phyloP scores from a whole-genome alignment of 805 yeast genomes.

The Brettanomyces anomalus region DNA sequence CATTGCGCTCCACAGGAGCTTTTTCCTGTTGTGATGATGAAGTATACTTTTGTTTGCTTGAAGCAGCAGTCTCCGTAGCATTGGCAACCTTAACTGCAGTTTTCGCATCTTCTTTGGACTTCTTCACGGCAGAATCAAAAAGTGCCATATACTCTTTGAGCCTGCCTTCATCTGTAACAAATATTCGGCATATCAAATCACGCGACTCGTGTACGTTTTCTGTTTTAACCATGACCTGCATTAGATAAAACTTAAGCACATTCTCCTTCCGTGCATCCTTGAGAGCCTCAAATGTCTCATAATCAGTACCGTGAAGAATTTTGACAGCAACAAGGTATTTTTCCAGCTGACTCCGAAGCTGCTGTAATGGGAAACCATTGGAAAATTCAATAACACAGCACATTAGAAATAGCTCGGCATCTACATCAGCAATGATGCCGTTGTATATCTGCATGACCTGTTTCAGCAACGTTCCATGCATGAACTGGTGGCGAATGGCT shows the following conservation, averaged over 20 bases:
- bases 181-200: conserved; percentile 12
- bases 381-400: conserved; percentile 24
- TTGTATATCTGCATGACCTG: conserved; percentile 12
- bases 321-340: conserved; percentile 9
- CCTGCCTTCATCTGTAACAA: conserved; percentile 11
- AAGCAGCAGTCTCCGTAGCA: no score
- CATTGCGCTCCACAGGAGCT: no score
- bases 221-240: conserved; percentile 16
- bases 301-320: conserved; percentile 9
- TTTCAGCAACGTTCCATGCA: conserved; percentile 15
- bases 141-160: conserved; percentile 8
- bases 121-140: conserved; percentile 6
- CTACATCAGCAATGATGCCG: conserved; percentile 8
- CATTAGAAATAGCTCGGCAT: conserved; percentile 22
- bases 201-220: conserved; percentile 11
- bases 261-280: conserved; percentile 8
- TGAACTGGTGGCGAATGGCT: conserved; percentile 9
- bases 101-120: not conserved
- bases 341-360: conserved; percentile 18
- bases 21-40: no score
- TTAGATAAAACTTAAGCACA: conserved; percentile 18
- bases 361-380: conserved; percentile 15
- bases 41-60: no score
- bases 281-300: not conserved
- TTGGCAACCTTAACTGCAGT: no score